Conservation (phyloP, 2,329 filamentous ascomycete genomes). For the Neurospora sp. region DNA sequence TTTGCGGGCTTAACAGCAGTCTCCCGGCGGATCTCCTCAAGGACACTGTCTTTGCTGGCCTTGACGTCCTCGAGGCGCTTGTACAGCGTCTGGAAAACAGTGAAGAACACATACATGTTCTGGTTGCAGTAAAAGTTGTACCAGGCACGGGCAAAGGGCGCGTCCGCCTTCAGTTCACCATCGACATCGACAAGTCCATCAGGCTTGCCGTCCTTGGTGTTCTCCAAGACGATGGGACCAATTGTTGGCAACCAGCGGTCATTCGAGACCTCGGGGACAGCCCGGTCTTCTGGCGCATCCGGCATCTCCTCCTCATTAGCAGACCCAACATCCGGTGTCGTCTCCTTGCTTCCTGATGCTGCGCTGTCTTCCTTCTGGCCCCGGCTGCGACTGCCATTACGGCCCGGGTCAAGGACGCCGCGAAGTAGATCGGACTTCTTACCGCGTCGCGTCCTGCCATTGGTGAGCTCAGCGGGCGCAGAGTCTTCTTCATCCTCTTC, state of each 20-base stretch:
- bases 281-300: conserved; percentile 47
- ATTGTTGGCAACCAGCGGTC: conserved; percentile 55
- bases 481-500: conserved; percentile 72
- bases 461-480: conserved; percentile 59
- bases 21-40: conserved; percentile 62
- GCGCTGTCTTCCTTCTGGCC: conserved; percentile 70
- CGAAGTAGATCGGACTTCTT: conserved; percentile 76
- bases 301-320: conserved; percentile 67
- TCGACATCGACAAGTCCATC: conserved; percentile 44
- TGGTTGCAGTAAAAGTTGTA: conserved; percentile 91
- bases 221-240: conserved; percentile 39
- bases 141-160: conserved; percentile 67
- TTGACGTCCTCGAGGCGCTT: conserved; percentile 77
- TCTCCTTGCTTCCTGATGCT: conserved; percentile 74
- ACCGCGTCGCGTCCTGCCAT: conserved; percentile 56
- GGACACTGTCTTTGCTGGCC: conserved; percentile 61
- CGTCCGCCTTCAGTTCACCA: conserved; percentile 62
- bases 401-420: conserved; percentile 70
- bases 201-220: conserved; percentile 13
- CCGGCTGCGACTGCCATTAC: conserved; percentile 59
- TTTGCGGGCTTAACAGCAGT: conserved; percentile 70
- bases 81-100: conserved; percentile 86
- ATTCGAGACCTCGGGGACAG: conserved; percentile 52
- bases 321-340: conserved; percentile 74
- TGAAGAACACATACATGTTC: conserved; percentile 89